A percentile compares a stretch with the other conserved stretches of the same genome.
These are phyloP conservation scores for Xerocomus potaroensis DNA, from an alignment of 768 basidiomycete species.

Conservation along the genomic window DNA sequence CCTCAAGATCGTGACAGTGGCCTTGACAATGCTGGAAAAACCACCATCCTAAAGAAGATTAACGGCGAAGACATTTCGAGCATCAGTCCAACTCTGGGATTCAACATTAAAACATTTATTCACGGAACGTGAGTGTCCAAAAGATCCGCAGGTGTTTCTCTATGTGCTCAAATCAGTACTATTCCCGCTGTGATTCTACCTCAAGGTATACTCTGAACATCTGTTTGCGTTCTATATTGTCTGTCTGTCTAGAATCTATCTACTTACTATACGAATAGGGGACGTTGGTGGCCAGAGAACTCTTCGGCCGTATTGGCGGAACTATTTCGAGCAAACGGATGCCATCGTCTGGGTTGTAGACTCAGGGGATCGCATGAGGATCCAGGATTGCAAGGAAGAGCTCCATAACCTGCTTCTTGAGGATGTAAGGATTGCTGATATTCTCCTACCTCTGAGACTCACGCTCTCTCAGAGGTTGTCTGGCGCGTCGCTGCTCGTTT, in stretches of 20 bases:
- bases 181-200: conserved; percentile 25
- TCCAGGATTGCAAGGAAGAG: conserved; percentile 87
- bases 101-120: conserved; percentile 97
- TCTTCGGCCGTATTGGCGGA: conserved; percentile 95
- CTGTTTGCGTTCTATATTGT: conserved; percentile 27
- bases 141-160: conserved; percentile 14
- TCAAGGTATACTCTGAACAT: conserved; percentile 42
- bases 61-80: conserved; percentile 86
- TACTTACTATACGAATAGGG: conserved; percentile 82
- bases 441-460: conserved; percentile 14
- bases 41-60: conserved; percentile 93
- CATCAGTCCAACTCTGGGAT: conserved; percentile 92
- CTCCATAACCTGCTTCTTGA: conserved; percentile 82
- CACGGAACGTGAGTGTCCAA: conserved; percentile 69
- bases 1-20: conserved; percentile 53
- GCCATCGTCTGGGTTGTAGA: conserved; percentile 99
- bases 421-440: conserved; percentile 59
- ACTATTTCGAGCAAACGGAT: conserved; percentile 99
- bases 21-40: conserved; percentile 98
- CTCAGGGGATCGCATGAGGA: conserved; percentile 85
- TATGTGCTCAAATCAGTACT: conserved; percentile 16
- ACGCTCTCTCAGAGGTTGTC: conserved; percentile 64
- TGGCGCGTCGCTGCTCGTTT: conserved; percentile 92
- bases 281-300: conserved; percentile 97
- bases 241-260: conserved; percentile 44